A percentile compares a stretch with the other conserved stretches of the same genome.
Conservation (phyloP, 2,329 filamentous ascomycete genomes). For the Talaromyces verruculosus region DNA sequence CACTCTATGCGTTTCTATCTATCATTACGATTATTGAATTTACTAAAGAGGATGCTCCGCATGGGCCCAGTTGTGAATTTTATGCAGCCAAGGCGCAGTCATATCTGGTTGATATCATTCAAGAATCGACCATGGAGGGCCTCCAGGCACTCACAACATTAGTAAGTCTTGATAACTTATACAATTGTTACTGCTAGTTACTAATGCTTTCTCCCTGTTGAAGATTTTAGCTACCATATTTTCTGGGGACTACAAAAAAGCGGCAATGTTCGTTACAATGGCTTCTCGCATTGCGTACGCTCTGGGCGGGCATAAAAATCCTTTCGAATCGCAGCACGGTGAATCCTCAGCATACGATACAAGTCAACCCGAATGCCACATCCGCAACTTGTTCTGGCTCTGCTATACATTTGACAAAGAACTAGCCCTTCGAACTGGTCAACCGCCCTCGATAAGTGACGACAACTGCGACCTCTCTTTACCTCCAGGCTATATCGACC, state of each 20-base stretch:
- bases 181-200: too few relatives aligned
- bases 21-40: not conserved
- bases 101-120: not conserved
- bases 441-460: not conserved
- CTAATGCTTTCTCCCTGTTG: too few relatives aligned
- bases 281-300: not conserved
- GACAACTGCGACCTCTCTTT: slow-evolving; percentile 1
- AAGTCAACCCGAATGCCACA: not conserved
- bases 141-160: not conserved
- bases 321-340: not conserved
- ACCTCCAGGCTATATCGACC: not conserved
- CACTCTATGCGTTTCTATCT: not conserved
- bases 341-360: not conserved
- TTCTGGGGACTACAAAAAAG: slow-evolving; percentile 1
- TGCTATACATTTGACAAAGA: slow-evolving; percentile 7
- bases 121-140: not conserved
- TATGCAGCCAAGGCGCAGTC: not conserved
- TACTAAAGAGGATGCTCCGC: not conserved
- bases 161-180: too few relatives aligned
- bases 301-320: not conserved
- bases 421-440: not conserved
- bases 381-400: slow-evolving; percentile 2
- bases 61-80: not conserved
- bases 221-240: not conserved
- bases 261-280: not conserved